Base-by-base conservation (phyloP, 129 eudicot species). In the Escallonia herrerae region DNA sequence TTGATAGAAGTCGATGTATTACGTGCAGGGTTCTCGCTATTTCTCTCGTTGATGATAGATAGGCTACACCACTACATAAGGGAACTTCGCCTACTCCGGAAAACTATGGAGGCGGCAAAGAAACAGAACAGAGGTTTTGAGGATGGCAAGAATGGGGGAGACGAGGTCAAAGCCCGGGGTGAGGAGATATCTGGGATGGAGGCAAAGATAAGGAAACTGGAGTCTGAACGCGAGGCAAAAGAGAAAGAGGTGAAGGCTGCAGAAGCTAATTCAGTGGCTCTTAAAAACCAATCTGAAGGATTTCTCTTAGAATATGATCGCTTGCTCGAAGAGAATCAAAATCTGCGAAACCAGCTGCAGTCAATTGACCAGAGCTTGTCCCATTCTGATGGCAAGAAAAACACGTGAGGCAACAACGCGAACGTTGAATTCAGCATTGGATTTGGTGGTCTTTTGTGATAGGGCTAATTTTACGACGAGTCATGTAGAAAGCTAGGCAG, bases 41-140 rank as follows among this genome's bases (percentile, higher is more conserved):
- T 87, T 45, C 73, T 88, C 10, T 76, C 89, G 39, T 74, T 88
- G 39, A 88, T 88, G 91, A 78, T 88, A 38, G 91, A 88, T 55
- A 75, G 91, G 43, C 78, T 84, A 61, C 96, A 88, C 72, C 86
- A 88, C 44, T 84, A 88, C 77, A 88, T 87, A 43, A 72, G 89
- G 61, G 88, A 87, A 67, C 88, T 84, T 22, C 76, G 89, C 12
- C 63, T 76, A 46, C 82, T 84, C 13, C 72, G 91, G 66, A 84
- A 84, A 64, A 58, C 83, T 22, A 71, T 82, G 88, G 90, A 82
- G 72, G 74, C 81, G 12, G 74, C 83, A 46, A 89, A 85, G 76
- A 85, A 88, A 70, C 96, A 79, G 65, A 80, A 64, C 76, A 72
- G 89, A 49, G 68, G 72, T 11, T 80, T 76, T 15, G 96, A 84